Percentiles rank a stretch among this genome's conserved stretches.
Evolutionary conservation across 192 early-diverging fungal genomes (phyloP).

Genomic region (Ramicandelaber brevisporus): DNA sequence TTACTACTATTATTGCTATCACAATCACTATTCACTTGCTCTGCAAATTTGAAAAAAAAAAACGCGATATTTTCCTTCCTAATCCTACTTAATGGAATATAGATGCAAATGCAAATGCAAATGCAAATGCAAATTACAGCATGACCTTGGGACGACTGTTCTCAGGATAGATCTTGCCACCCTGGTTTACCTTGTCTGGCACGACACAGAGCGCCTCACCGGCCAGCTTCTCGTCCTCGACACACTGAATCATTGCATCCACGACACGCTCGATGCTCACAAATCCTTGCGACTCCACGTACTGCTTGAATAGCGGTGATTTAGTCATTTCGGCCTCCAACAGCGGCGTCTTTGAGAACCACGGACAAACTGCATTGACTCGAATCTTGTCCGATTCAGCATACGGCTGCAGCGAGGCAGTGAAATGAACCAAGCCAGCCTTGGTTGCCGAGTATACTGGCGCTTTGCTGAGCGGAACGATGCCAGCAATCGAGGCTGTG

Average conservation of each 20-base stretch:
- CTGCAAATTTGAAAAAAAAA: no score
- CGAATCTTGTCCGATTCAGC: no score
- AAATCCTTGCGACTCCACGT: not conserved
- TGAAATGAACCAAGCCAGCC: conserved; percentile 25
- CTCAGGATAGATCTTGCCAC: no score
- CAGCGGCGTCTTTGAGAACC: conserved; percentile 12
- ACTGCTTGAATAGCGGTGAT: conserved; percentile 1
- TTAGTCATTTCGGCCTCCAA: conserved; percentile 4
- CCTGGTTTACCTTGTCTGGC: no score
- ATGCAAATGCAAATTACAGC: no score
- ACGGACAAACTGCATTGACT: conserved; percentile 20
- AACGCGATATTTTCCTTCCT: no score
- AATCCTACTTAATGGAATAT: no score
- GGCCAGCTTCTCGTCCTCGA: conserved; percentile 12
- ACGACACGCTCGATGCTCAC: conserved; percentile 5
- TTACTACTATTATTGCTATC: no score
- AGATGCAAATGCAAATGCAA: no score
- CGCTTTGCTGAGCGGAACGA: conserved; percentile 10
- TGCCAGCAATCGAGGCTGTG: conserved; percentile 31
- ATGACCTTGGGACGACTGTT: no score
- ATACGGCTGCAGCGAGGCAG: conserved; percentile 5
- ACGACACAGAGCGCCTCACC: conserved; percentile 7
- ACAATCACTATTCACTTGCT: no score
- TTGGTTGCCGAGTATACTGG: conserved; percentile 40
- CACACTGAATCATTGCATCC: conserved; percentile 15